Evolutionary conservation across 495 filamentous ascomycete genomes (phyloP).

Genomic region (Paragyromitra xinjiangensis): DNA sequence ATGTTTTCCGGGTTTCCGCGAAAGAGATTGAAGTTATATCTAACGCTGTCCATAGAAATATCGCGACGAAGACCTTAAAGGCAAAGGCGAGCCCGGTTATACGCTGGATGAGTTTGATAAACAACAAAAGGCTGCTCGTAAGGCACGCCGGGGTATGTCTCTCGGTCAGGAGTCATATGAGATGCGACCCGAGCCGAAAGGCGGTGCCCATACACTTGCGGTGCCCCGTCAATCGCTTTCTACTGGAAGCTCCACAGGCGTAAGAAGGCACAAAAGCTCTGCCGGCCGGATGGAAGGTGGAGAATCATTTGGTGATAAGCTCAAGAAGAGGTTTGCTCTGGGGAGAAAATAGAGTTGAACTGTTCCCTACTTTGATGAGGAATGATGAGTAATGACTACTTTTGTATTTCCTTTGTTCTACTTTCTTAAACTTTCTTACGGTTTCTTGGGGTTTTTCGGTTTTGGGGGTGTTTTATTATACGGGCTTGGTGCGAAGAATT

Average conservation of each 20-base stretch:
- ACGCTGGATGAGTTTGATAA: conserved; percentile 72
- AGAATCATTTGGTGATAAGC: conserved; percentile 39
- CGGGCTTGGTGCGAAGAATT: conserved; percentile 14
- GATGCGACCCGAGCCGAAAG: conserved; percentile 25
- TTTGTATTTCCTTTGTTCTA: conserved; percentile 16
- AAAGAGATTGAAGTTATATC: background rate
- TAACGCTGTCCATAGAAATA: conserved; percentile 65
- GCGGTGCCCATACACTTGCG: background rate
- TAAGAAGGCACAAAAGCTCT: conserved; percentile 42
- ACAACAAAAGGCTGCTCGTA: conserved; percentile 60
- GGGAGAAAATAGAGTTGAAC: conserved; percentile 38
- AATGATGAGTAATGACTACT: conserved; percentile 7
- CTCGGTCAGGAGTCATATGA: conserved; percentile 44
- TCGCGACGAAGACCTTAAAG: conserved; percentile 75
- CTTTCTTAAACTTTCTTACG: conserved; percentile 7
- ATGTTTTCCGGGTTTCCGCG: conserved; percentile 57
- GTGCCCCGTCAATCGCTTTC: conserved; percentile 7
- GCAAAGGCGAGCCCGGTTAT: conserved; percentile 80
- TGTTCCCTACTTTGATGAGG: conserved; percentile 29
- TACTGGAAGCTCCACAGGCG: background rate
- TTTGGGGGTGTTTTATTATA: background rate
- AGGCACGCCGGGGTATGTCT: conserved; percentile 31
- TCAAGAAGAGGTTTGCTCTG: conserved; percentile 41
- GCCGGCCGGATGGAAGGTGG: conserved; percentile 24
- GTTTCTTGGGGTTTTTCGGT: conserved; percentile 32